A percentile compares a stretch with the other conserved stretches of the same genome.
Conservation (phyloP, 495 filamentous ascomycete genomes). For the Margaritispora aquatica region DNA sequence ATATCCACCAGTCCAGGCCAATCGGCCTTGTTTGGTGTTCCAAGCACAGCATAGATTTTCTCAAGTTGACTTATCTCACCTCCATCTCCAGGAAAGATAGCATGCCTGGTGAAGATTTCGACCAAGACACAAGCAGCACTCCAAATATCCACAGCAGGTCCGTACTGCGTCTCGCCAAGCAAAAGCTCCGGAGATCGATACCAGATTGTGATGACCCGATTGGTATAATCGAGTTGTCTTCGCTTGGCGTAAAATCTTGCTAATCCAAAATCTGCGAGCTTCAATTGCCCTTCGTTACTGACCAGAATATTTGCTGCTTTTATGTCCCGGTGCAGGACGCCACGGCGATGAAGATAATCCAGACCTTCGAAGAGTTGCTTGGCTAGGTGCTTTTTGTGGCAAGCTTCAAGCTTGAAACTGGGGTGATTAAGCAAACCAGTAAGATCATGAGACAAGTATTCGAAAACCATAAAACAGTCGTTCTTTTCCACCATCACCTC, state of each 20-base stretch:
- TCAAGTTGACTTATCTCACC: constrained; percentile 93
- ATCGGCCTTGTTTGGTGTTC: constrained; percentile 74
- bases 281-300: constrained; percentile 79
- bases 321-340: constrained; percentile 93
- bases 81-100: constrained; percentile 93
- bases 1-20: constrained; percentile 89
- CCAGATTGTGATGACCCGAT: constrained; percentile 98
- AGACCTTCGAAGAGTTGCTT: constrained; percentile 92
- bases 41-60: constrained; percentile 89
- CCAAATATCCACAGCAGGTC: constrained; percentile 95
- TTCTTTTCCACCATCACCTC: constrained; percentile 99
- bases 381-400: constrained; percentile 90
- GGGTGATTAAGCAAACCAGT: constrained; percentile 90
- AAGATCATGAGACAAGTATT: constrained; percentile 94
- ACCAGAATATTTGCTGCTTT: constrained; percentile 94
- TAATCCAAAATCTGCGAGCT: constrained; percentile 93
- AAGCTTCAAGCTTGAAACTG: constrained; percentile 74
- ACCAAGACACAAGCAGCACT: constrained; percentile 94
- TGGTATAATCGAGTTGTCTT: constrained; percentile 92
- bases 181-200: constrained; percentile 92
- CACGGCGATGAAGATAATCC: constrained; percentile 87
- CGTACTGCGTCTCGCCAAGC: constrained; percentile 90
- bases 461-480: constrained; percentile 99
- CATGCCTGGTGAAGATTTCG: constrained; percentile 92
- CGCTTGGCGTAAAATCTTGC: constrained; percentile 96